Percentiles rank a stretch among this genome's conserved stretches.
Evolutionary conservation across 2,329 filamentous ascomycete species (phyloP).

Genomic region (Epichloe amarillans): DNA sequence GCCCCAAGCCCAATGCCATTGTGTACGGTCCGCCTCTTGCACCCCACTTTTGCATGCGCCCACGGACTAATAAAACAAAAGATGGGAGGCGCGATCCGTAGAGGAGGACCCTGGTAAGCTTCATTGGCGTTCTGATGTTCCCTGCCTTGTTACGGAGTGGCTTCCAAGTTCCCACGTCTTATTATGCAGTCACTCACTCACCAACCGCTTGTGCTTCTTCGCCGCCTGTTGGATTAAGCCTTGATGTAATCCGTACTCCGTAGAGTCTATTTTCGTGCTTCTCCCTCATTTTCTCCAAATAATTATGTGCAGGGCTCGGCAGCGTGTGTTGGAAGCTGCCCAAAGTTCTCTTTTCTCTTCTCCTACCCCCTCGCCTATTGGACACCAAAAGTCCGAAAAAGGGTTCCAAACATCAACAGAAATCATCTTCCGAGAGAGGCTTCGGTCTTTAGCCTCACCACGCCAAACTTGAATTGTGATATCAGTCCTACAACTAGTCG

Average conservation of each 20-base stretch:
- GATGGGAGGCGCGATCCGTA: not conserved
- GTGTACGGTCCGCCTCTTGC: not conserved
- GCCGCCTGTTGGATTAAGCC: not conserved
- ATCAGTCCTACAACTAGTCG: not conserved
- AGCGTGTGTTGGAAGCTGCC: not conserved
- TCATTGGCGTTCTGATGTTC: constrained; percentile 3
- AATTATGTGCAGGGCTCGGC: not conserved
- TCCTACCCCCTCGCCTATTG: not conserved
- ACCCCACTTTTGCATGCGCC: constrained; percentile 3
- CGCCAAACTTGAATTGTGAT: not conserved
- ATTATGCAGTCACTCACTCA: not conserved
- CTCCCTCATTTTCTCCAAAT: not conserved
- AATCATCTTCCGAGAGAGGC: not conserved
- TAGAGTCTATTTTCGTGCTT: constrained; percentile 1
- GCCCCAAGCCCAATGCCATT: not conserved
- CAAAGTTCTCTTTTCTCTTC: not conserved
- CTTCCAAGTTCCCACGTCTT: not conserved
- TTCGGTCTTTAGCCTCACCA: not conserved
- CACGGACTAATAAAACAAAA: not conserved
- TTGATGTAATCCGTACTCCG: not conserved
- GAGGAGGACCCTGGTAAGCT: constrained; percentile 3
- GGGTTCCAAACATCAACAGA: not conserved
- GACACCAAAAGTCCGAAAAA: not conserved
- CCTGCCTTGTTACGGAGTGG: constrained; percentile 1
- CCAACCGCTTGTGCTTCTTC: constrained; percentile 1